phyloP scores from a whole-genome alignment of 306 rosid species.

The Fagus sylvatica region DNA sequence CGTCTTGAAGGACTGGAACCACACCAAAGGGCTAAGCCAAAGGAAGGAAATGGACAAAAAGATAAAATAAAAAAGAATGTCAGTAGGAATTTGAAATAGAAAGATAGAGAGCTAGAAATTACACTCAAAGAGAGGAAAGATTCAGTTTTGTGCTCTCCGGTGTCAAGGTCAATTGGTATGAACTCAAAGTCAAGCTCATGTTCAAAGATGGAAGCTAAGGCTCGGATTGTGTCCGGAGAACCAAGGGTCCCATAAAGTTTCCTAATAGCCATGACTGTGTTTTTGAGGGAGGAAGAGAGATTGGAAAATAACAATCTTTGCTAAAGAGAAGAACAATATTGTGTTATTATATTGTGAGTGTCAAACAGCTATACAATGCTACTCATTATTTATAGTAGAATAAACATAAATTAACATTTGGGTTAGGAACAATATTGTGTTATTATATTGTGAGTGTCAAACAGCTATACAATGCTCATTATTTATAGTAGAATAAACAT shows the following conservation, averaged over 20 bases:
- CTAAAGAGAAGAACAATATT: too few species aligned
- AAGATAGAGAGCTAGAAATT: background rate
- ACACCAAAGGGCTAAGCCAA: background rate
- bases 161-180: slow-evolving; percentile 25
- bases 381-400: background rate
- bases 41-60: background rate
- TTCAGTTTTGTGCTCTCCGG: slow-evolving; percentile 40
- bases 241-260: slow-evolving; percentile 35
- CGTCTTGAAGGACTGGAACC: background rate
- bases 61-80: background rate
- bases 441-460: too few species aligned
- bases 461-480: too few species aligned
- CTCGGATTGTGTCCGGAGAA: slow-evolving; percentile 28
- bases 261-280: slow-evolving; percentile 27
- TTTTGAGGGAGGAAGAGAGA: background rate
- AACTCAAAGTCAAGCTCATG: slow-evolving; percentile 42
- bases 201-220: slow-evolving; percentile 33
- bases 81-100: background rate
- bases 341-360: too few species aligned
- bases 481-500: background rate
- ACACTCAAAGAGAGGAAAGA: slow-evolving; percentile 45
- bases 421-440: too few species aligned
- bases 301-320: background rate
- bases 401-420: too few species aligned
- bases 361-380: too few species aligned